These are phyloP conservation scores for Aspergillus pseudoviridinutans DNA, from an alignment of 2,329 filamentous ascomycete genomes.

Conservation along the genomic window DNA sequence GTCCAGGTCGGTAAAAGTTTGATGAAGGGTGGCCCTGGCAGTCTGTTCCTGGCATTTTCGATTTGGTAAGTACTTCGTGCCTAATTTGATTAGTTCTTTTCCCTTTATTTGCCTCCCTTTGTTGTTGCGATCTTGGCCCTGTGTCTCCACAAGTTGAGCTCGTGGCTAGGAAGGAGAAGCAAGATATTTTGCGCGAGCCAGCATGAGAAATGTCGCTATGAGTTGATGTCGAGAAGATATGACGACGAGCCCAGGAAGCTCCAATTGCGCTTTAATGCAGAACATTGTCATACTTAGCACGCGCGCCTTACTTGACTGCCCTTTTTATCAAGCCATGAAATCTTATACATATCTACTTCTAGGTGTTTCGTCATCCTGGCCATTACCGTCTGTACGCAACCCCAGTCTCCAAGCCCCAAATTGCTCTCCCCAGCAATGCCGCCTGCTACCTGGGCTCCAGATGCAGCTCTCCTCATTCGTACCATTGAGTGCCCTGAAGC, in stretches of 20 bases:
- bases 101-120: not conserved
- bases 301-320: conserved; percentile 5
- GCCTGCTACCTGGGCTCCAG: conserved; percentile 7
- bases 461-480: conserved; percentile 3
- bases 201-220: not conserved
- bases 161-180: not conserved
- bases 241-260: not conserved
- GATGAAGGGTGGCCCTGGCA: conserved; percentile 40
- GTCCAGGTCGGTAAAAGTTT: conserved; percentile 42
- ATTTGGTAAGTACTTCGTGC: conserved; percentile 38
- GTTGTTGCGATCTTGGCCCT: conserved; percentile 4
- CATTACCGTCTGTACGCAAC: conserved; percentile 43
- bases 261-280: not conserved
- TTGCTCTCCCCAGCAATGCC: conserved; percentile 5
- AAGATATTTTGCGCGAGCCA: not conserved
- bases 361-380: conserved; percentile 45
- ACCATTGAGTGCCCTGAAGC: conserved; percentile 7
- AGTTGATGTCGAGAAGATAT: not conserved
- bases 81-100: conserved; percentile 1
- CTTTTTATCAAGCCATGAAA: conserved; percentile 12
- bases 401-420: conserved; percentile 4
- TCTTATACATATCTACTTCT: conserved; percentile 31
- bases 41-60: conserved; percentile 44
- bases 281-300: conserved; percentile 3
- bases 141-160: conserved; percentile 1